phyloP scores from a whole-genome alignment of 306 rosid species.

The Styphnolobium japonicum region DNA sequence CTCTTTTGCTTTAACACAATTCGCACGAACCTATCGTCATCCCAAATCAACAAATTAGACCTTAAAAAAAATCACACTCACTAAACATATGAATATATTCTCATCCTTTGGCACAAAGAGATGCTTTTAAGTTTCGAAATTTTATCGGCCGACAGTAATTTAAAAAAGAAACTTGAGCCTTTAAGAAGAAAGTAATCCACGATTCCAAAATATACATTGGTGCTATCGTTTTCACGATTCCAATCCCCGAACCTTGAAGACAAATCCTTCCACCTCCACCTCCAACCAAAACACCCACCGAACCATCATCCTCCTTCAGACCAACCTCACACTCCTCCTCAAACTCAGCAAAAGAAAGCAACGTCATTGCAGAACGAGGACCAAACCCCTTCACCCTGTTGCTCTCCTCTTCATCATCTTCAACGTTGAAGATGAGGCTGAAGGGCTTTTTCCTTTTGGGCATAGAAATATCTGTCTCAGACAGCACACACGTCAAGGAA shows the following conservation, averaged over 20 bases:
- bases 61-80: no score
- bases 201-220: conserved; percentile 40
- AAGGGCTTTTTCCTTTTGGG: conserved; percentile 18
- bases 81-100: no score
- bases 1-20: no score
- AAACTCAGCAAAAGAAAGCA: conserved; percentile 10
- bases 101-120: neutral
- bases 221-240: conserved; percentile 17
- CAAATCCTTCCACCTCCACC: conserved; percentile 29
- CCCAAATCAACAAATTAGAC: neutral
- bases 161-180: neutral
- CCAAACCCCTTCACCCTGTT: neutral
- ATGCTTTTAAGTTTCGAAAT: neutral
- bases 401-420: conserved; percentile 22
- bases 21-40: no score
- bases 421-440: neutral
- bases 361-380: conserved; percentile 2
- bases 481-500: neutral
- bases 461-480: conserved; percentile 21
- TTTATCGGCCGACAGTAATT: neutral
- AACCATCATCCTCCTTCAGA: neutral
- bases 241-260: conserved; percentile 32
- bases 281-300: conserved; percentile 29
- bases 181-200: no score
- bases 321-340: conserved; percentile 21